phyloP scores from a whole-genome alignment of 176 grass and related monocot species.

The Metroxylon sagu region DNA sequence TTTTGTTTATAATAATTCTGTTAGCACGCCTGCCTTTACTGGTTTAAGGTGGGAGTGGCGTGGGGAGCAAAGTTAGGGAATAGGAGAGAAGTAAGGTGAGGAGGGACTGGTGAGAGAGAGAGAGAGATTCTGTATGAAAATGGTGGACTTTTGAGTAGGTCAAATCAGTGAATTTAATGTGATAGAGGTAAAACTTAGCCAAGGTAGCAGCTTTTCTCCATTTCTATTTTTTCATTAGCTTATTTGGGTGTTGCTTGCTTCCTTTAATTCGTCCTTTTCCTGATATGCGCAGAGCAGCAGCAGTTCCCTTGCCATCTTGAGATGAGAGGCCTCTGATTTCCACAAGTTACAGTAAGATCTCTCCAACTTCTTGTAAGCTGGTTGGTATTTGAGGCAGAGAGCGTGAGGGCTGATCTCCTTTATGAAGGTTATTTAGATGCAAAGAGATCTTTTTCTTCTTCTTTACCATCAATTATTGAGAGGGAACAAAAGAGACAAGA shows the following conservation, averaged over 20 bases:
- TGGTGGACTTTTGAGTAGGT: slow-evolving; percentile 59
- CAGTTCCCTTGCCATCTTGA: slow-evolving; percentile 48
- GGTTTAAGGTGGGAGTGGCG: slow-evolving; percentile 14
- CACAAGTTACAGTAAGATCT: slow-evolving; percentile 20
- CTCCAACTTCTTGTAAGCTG: neutral
- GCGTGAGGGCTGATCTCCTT: no score
- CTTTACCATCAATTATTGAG: no score
- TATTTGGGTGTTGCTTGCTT: slow-evolving; percentile 27
- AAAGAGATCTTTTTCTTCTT: no score
- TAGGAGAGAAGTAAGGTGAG: neutral
- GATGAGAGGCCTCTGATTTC: slow-evolving; percentile 38
- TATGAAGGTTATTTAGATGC: no score
- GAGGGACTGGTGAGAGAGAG: neutral
- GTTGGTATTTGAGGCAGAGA: no score
- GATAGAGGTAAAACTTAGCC: slow-evolving; percentile 25
- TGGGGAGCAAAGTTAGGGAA: slow-evolving; percentile 1
- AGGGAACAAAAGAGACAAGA: no score
- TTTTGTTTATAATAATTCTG: neutral
- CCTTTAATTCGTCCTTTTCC: slow-evolving; percentile 11
- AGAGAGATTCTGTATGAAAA: slow-evolving; percentile 8
- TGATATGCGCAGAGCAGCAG: slow-evolving; percentile 27
- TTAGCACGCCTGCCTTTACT: slow-evolving; percentile 9
- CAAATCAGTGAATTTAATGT: slow-evolving; percentile 57
- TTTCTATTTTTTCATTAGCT: slow-evolving; percentile 10
- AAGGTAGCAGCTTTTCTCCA: slow-evolving; percentile 16